Conservation (phyloP, 495 filamentous ascomycete species). For the Penicillium antarcticum region DNA sequence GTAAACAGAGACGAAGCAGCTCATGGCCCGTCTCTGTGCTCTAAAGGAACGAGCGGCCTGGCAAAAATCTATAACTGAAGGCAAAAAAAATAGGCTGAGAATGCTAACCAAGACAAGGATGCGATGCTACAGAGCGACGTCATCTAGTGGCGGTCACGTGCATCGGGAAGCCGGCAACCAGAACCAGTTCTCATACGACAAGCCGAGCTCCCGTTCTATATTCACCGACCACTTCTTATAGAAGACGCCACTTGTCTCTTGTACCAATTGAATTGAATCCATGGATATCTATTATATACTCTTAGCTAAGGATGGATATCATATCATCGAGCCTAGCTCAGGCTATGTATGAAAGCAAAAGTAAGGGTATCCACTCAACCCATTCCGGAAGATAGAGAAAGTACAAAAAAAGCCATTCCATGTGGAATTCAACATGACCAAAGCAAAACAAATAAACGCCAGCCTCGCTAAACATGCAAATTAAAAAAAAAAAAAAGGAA, state of each 20-base stretch:
- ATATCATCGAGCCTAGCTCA: background rate
- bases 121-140: constrained; percentile 8
- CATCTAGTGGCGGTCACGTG: constrained; percentile 21
- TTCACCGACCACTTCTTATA: constrained; percentile 7
- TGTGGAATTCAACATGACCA: background rate
- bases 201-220: background rate
- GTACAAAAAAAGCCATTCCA: constrained; percentile 4
- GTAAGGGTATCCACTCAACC: constrained; percentile 8
- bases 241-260: background rate
- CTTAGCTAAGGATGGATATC: constrained; percentile 7
- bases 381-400: background rate
- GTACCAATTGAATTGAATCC: background rate
- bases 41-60: constrained; percentile 1
- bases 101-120: background rate
- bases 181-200: constrained; percentile 3
- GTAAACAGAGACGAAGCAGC: constrained; percentile 10
- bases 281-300: constrained; percentile 25
- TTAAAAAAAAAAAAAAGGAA: constrained; percentile 25
- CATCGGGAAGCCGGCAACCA: constrained; percentile 15
- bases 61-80: background rate
- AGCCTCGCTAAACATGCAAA: constrained; percentile 31
- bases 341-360: constrained; percentile 11
- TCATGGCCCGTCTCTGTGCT: constrained; percentile 8
- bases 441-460: constrained; percentile 26
- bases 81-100: background rate